phyloP scores from a whole-genome alignment of 2,329 filamentous ascomycete genomes.

The Massarina eburnea region DNA sequence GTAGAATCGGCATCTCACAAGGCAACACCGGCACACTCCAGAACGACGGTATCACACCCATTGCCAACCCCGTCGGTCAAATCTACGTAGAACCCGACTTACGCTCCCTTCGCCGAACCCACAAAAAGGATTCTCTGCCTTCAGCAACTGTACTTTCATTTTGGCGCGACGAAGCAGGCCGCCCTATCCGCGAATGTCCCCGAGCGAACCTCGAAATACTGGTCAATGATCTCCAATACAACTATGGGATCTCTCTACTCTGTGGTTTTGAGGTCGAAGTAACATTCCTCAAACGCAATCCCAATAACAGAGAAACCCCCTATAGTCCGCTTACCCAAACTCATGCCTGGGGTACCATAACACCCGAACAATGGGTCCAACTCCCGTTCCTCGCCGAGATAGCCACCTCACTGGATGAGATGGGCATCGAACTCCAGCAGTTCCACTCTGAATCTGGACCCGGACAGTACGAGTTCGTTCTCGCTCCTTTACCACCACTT shows the following conservation, averaged over 20 bases:
- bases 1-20: constrained; percentile 62
- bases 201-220: constrained; percentile 50
- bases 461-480: constrained; percentile 77
- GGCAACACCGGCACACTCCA: constrained; percentile 68
- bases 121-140: constrained; percentile 48
- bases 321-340: constrained; percentile 57
- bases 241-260: constrained; percentile 60
- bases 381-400: constrained; percentile 67
- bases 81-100: constrained; percentile 69
- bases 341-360: constrained; percentile 71
- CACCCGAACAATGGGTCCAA: constrained; percentile 63
- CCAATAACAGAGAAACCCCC: constrained; percentile 32
- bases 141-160: constrained; percentile 69
- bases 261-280: constrained; percentile 84
- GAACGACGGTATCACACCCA: constrained; percentile 61
- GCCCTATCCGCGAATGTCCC: constrained; percentile 62
- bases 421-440: constrained; percentile 69
- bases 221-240: constrained; percentile 53
- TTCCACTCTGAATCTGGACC: constrained; percentile 73
- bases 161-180: constrained; percentile 62
- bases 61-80: constrained; percentile 62
- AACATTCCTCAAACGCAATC: constrained; percentile 62
- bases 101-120: constrained; percentile 57
- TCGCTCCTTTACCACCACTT: constrained; percentile 64
- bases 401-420: constrained; percentile 58